Evolutionary conservation across 2,329 filamentous ascomycete species (phyloP).

Genomic region (Neonectria hederae): DNA sequence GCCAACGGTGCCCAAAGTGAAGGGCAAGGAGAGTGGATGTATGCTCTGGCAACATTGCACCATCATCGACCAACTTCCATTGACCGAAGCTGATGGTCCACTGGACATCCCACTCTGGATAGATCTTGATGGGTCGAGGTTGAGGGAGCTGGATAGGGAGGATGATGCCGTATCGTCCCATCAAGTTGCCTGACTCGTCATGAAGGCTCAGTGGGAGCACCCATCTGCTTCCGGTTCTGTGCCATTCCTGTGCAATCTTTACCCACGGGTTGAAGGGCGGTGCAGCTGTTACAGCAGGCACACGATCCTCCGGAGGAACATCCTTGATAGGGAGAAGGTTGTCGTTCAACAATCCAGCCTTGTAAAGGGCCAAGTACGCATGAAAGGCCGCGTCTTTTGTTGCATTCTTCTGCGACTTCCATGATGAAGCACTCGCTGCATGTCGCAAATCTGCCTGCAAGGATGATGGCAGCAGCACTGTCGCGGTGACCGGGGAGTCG

Average conservation of each 20-base stretch:
- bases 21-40: constrained; percentile 56
- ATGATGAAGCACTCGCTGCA: constrained; percentile 51
- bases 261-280: constrained; percentile 59
- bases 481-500: constrained; percentile 57
- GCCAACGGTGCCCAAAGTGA: constrained; percentile 60
- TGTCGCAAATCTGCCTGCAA: constrained; percentile 60
- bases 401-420: constrained; percentile 77
- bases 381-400: constrained; percentile 85
- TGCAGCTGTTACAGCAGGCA: constrained; percentile 48
- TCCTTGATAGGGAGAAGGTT: constrained; percentile 74
- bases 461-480: constrained; percentile 75
- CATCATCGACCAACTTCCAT: constrained; percentile 22
- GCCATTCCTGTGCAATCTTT: constrained; percentile 56
- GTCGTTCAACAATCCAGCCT: constrained; percentile 78
- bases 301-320: constrained; percentile 49
- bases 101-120: constrained; percentile 48
- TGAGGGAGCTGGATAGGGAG: constrained; percentile 55
- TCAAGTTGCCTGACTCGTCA: constrained; percentile 43
- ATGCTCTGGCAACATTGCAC: constrained; percentile 49
- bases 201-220: constrained; percentile 46
- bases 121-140: constrained; percentile 51
- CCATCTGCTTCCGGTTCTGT: constrained; percentile 29
- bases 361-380: constrained; percentile 76
- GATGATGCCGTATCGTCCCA: constrained; percentile 53
- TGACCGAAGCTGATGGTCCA: constrained; percentile 47